Evolutionary conservation across 2,329 filamentous ascomycete species (phyloP).

Genomic region (Leptographium radiaticola): DNA sequence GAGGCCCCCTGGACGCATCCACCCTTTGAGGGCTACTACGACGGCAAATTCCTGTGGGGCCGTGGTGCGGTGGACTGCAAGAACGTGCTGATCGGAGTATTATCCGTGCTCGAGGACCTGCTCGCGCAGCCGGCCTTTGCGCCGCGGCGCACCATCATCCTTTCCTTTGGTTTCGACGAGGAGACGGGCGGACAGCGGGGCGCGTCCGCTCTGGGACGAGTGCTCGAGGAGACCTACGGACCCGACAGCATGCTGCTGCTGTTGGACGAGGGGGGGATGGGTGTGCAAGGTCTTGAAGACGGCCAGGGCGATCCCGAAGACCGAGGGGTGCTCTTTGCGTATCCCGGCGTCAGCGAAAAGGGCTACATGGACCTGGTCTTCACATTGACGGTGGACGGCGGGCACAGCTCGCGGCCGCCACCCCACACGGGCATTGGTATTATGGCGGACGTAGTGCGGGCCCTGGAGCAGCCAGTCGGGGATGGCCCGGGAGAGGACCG

Average conservation of each 20-base stretch:
- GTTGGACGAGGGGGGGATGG: slow-evolving; percentile 43
- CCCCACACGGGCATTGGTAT: slow-evolving; percentile 34
- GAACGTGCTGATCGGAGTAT: slow-evolving; percentile 41
- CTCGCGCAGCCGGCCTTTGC: slow-evolving; percentile 28
- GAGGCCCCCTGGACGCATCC: slow-evolving; percentile 44
- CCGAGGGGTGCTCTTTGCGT: slow-evolving; percentile 28
- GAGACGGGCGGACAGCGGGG: slow-evolving; percentile 40
- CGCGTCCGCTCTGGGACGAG: slow-evolving; percentile 29
- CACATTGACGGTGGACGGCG: slow-evolving; percentile 39
- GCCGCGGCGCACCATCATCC: slow-evolving; percentile 40
- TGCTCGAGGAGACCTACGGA: slow-evolving; percentile 37
- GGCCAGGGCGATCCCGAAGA: slow-evolving; percentile 19
- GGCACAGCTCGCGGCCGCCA: slow-evolving; percentile 44
- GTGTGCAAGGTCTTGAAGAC: slow-evolving; percentile 10
- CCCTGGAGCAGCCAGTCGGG: slow-evolving; percentile 27
- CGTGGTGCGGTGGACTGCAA: slow-evolving; percentile 49
- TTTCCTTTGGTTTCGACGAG: slow-evolving; percentile 52
- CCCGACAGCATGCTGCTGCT: slow-evolving; percentile 26
- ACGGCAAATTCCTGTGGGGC: slow-evolving; percentile 47
- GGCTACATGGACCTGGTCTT: slow-evolving; percentile 44
- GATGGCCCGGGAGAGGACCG: no score
- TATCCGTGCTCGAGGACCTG: slow-evolving; percentile 42
- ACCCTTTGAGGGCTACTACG: slow-evolving; percentile 43
- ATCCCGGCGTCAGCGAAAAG: slow-evolving; percentile 46
- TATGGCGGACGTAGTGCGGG: slow-evolving; percentile 30